Evolutionary conservation across 1,284 basidiomycete genomes (phyloP), one percentile per base, ranked within the genome.

Genomic region (Leccinum huronense): DNA sequence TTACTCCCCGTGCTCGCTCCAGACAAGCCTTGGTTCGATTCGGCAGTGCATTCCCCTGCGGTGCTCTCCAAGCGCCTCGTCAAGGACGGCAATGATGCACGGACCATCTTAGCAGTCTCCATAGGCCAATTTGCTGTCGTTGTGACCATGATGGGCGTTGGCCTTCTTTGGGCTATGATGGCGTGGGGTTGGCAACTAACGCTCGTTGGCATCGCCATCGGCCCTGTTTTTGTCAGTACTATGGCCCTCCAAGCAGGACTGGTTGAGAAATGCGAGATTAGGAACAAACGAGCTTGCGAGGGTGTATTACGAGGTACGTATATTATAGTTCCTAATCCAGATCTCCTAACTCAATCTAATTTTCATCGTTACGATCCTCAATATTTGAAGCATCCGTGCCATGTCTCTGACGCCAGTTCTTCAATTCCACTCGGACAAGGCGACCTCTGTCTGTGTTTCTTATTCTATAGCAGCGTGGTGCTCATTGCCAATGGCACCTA

Each of bases 101-200:
- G 92, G 36, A 83, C 86, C 31, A 81, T 98, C 42, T 82, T 98
- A 64, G 83, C 90, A 2, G 83, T 88, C 5, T 87, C 97, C 45
- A 77, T 93, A 59, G 86, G 87, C 0, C 92, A 96, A 73, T 80
- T 81, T 11, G 72, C 89, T 36, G 90, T 95, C 8, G 90, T 97
- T 11, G 63, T 80, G 2, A 81, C 91, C 7, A 97, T 99, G 94
- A 83, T 98, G 57, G 75, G 81, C 1, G 80, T 96, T 11, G 95
- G 94, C 3, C 77, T 98, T 16, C 75, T 91, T 13, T 98, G 96
- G 96, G 94, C 97, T 0, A 81, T 98, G 73, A 84, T 85, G 0
- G n/a, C n/a, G n/a, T 80, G 85, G 33, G 95, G 94, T 0, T 99
- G 97, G 97, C 89, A 97, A 78, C 81, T 99, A 65, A 97, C 96